Evolutionary conservation across 306 rosid genomes (phyloP).

Genomic region (Glycine tomentella): DNA sequence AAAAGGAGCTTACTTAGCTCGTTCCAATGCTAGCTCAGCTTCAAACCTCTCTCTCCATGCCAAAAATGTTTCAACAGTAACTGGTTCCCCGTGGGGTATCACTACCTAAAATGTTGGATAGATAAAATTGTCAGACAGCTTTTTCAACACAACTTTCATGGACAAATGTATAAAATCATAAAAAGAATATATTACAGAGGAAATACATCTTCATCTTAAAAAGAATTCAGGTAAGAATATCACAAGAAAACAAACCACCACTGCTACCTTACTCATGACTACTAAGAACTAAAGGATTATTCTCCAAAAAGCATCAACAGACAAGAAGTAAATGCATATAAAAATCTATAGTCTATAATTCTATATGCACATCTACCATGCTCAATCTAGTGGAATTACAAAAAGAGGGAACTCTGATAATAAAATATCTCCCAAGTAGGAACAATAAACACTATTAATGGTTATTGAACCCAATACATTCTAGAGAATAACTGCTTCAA

Average conservation of each 20-base stretch:
- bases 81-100: slow-evolving; percentile 96
- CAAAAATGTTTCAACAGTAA: slow-evolving; percentile 87
- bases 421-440: not conserved
- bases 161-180: slow-evolving; percentile 32
- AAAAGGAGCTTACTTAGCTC: slow-evolving; percentile 90
- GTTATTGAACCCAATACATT: slow-evolving; percentile 2
- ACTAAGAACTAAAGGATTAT: slow-evolving; percentile 21
- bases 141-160: slow-evolving; percentile 8
- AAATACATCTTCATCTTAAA: slow-evolving; percentile 33
- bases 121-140: slow-evolving; percentile 45
- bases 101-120: slow-evolving; percentile 63
- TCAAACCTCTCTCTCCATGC: slow-evolving; percentile 99
- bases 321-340: slow-evolving; percentile 13
- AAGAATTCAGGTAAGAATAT: slow-evolving; percentile 19
- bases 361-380: slow-evolving; percentile 4
- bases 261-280: not conserved
- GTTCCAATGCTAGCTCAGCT: slow-evolving; percentile 95
- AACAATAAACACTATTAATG: slow-evolving; percentile 9
- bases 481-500: not conserved
- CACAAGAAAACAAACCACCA: slow-evolving; percentile 31
- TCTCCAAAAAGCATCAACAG: slow-evolving; percentile 1
- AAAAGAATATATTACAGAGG: slow-evolving; percentile 22
- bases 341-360: slow-evolving; percentile 7
- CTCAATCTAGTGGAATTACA: not conserved
- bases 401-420: not conserved